phyloP scores from a whole-genome alignment of 73 alveolate genomes.

The Halteria grandinella region DNA sequence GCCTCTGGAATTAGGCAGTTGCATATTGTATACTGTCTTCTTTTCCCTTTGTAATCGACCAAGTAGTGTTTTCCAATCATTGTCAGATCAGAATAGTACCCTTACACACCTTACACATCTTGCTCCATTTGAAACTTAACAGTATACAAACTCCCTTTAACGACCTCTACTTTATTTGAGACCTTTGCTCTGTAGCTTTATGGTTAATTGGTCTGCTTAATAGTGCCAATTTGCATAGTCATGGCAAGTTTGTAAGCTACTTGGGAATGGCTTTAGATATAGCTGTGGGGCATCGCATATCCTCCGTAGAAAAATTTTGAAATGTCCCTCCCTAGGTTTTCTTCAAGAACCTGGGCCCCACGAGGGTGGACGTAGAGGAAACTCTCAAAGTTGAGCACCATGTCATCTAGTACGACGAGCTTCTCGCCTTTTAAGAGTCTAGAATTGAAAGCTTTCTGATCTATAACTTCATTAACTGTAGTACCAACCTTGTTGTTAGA shows the following conservation, averaged over 20 bases:
- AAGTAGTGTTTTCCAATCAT: constrained; percentile 36
- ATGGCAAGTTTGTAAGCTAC: constrained; percentile 26
- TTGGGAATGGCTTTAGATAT: constrained; percentile 9
- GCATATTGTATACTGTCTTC: constrained; percentile 37
- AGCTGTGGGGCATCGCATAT: constrained; percentile 7
- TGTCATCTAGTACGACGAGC: constrained; percentile 24
- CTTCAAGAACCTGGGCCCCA: constrained; percentile 19
- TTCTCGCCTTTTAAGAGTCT: constrained; percentile 28
- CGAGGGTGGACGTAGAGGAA: constrained; percentile 46
- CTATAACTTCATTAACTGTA: too few relatives aligned
- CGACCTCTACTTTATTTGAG: background rate
- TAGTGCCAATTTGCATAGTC: constrained; percentile 3
- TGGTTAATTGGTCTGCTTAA: constrained; percentile 1
- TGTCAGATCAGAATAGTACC: constrained; percentile 6
- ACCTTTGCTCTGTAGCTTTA: constrained; percentile 16
- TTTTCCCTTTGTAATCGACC: background rate
- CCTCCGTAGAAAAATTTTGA: constrained; percentile 41
- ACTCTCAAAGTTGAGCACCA: constrained; percentile 29
- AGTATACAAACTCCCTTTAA: constrained; percentile 1
- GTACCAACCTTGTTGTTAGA: too few relatives aligned
- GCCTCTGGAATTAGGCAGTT: constrained; percentile 14
- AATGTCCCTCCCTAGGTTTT: constrained; percentile 47
- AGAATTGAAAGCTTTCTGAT: constrained; percentile 9
- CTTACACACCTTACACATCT: background rate
- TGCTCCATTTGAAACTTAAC: constrained; percentile 10